Percentiles rank a stretch among this genome's conserved stretches.
Evolutionary conservation across 768 basidiomycete genomes (phyloP).

Genomic region (Glaciozyma martinii): DNA sequence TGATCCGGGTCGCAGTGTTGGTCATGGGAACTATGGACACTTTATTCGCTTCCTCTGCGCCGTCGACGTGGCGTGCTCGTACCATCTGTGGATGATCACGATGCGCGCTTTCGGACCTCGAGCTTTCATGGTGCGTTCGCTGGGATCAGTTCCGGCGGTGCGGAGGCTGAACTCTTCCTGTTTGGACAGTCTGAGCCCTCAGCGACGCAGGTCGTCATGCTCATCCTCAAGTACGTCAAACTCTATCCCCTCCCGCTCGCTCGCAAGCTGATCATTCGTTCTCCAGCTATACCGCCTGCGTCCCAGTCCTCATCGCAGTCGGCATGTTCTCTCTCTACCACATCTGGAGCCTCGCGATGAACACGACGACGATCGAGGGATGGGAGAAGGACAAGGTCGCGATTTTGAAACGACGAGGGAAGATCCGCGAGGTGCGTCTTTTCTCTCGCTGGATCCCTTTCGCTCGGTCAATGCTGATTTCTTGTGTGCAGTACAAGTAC

Average conservation of each 20-base stretch:
- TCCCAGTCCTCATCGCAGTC: constrained; percentile 77
- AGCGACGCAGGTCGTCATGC: constrained; percentile 61
- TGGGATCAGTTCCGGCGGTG: too few relatives aligned
- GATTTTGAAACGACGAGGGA: constrained; percentile 70
- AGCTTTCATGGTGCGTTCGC: constrained; percentile 8
- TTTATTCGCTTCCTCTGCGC: constrained; percentile 81
- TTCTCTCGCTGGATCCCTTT: constrained; percentile 5
- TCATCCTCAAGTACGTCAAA: constrained; percentile 52
- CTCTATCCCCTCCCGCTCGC: too few relatives aligned
- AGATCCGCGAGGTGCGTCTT: constrained; percentile 61
- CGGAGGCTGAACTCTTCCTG: not conserved
- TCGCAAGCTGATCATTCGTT: too few relatives aligned
- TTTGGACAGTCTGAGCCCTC: constrained; percentile 58
- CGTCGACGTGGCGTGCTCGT: constrained; percentile 78
- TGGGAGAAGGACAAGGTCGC: constrained; percentile 97
- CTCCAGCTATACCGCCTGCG: constrained; percentile 62
- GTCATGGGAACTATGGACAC: constrained; percentile 73
- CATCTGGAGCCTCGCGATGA: constrained; percentile 61
- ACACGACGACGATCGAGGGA: constrained; percentile 91
- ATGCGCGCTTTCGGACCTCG: constrained; percentile 32
- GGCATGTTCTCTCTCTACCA: constrained; percentile 90
- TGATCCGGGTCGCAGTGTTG: constrained; percentile 45
- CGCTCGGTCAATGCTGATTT: constrained; percentile 10
- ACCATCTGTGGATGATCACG: constrained; percentile 77
- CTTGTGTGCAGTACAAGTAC: constrained; percentile 59